Conservation (phyloP, 306 rosid species). For the Abrus precatorius region DNA sequence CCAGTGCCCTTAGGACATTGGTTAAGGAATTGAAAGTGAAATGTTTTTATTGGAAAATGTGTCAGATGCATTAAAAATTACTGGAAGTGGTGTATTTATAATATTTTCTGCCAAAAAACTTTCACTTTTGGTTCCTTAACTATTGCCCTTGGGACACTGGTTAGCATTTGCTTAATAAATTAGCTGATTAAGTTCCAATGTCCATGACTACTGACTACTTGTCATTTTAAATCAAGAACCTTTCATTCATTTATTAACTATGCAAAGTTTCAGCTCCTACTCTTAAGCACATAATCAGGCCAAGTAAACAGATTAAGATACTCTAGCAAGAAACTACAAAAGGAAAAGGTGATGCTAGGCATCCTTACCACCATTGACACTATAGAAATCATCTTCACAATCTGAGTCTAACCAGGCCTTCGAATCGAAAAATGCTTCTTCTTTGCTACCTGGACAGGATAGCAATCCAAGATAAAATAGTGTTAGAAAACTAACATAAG, state of each 20-base stretch:
- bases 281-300: not conserved
- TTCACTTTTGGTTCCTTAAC: too few relatives aligned
- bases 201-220: not conserved
- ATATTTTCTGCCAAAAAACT: too few relatives aligned
- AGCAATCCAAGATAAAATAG: slow-evolving; percentile 22
- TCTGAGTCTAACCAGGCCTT: slow-evolving; percentile 93
- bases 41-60: too few relatives aligned
- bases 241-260: not conserved
- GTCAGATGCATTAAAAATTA: too few relatives aligned
- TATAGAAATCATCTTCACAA: slow-evolving; percentile 85
- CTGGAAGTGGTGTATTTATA: too few relatives aligned
- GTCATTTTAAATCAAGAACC: slow-evolving; percentile 6
- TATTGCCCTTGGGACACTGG: too few relatives aligned
- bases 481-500: not conserved
- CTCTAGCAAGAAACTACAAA: slow-evolving; percentile 33
- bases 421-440: slow-evolving; percentile 85
- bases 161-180: not conserved
- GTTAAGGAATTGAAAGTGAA: too few relatives aligned
- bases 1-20: too few relatives aligned
- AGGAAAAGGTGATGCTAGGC: slow-evolving; percentile 39
- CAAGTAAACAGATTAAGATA: slow-evolving; percentile 14
- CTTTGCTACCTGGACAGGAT: slow-evolving; percentile 75
- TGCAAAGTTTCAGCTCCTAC: slow-evolving; percentile 1
- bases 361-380: slow-evolving; percentile 96
- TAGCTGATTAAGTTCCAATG: not conserved